These are phyloP conservation scores for Coelastrella sp. DNA, from an alignment of 139 green algal species.

Conservation along the genomic window DNA sequence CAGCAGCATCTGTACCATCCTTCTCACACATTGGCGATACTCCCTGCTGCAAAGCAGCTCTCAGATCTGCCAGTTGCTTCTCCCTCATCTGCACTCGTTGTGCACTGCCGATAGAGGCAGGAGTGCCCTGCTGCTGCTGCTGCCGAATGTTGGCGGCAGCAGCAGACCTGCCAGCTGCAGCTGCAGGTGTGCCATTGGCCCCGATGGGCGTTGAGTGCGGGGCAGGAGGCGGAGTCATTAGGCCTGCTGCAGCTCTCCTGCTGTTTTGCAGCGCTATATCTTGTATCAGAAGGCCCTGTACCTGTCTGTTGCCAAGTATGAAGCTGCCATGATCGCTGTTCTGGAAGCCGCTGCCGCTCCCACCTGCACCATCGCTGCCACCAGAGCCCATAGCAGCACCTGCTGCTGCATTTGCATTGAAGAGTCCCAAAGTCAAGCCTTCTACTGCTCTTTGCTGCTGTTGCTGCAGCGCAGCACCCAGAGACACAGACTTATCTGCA, in stretches of 20 bases:
- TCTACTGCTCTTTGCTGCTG: too few species aligned
- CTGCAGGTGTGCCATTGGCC: not conserved
- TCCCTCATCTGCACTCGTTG: not conserved
- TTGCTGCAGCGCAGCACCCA: not conserved
- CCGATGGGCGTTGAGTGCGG: constrained; percentile 6
- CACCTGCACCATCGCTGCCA: not conserved
- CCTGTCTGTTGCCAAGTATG: not conserved
- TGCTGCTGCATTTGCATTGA: too few species aligned
- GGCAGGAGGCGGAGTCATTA: not conserved
- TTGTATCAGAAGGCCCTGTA: too few species aligned
- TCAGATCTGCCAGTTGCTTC: constrained; percentile 6
- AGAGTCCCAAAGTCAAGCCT: too few species aligned
- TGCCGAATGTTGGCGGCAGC: constrained; percentile 2
- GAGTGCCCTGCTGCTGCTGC: not conserved
- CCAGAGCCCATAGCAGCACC: not conserved
- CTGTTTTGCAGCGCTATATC: too few species aligned
- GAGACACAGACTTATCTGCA: not conserved
- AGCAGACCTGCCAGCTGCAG: not conserved
- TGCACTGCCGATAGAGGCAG: not conserved
- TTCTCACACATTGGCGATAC: not conserved
- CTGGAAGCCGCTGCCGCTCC: not conserved
- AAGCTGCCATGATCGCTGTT: constrained; percentile 45
- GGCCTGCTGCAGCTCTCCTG: not conserved
- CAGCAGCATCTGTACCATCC: not conserved
- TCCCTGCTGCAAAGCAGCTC: not conserved